Conservation (phyloP, 2,329 filamentous ascomycete genomes). For the Ophiosphaerella narmari region DNA sequence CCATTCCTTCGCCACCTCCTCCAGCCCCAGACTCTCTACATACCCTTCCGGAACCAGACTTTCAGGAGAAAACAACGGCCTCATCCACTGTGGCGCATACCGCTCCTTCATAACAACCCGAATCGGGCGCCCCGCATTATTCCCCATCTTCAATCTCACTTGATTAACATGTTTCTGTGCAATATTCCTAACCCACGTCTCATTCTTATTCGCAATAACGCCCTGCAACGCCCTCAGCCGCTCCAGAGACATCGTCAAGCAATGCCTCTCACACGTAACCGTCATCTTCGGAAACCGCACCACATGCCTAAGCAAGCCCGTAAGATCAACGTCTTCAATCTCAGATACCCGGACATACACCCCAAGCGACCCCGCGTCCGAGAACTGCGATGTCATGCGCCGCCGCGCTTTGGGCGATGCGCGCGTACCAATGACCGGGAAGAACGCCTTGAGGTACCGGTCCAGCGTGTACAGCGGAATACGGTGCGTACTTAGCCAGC, state of each 20-base stretch:
- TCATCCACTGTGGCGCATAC: slow-evolving; percentile 24
- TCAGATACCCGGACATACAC: slow-evolving; percentile 15
- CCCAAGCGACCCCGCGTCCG: slow-evolving; percentile 12
- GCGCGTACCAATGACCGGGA: slow-evolving; percentile 1
- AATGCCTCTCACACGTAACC: slow-evolving; percentile 4
- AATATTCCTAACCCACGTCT: slow-evolving; percentile 18
- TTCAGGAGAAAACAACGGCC: not conserved
- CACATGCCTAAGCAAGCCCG: slow-evolving; percentile 23
- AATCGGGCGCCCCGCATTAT: not conserved
- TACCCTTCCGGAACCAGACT: not conserved
- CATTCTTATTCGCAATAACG: slow-evolving; percentile 18
- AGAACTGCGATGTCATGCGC: slow-evolving; percentile 7
- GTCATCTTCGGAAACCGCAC: slow-evolving; percentile 18
- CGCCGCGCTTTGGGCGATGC: not conserved
- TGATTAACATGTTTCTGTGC: slow-evolving; percentile 11
- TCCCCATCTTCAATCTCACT: slow-evolving; percentile 6
- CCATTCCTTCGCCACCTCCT: not conserved
- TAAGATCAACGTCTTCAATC: slow-evolving; percentile 8
- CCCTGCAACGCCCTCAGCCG: slow-evolving; percentile 6
- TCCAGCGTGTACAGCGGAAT: slow-evolving; percentile 21
- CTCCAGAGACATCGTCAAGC: not conserved
- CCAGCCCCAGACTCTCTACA: slow-evolving; percentile 7
- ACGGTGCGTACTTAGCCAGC: slow-evolving; percentile 26
- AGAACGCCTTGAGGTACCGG: slow-evolving; percentile 29
- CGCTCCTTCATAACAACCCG: slow-evolving; percentile 21